A percentile compares a stretch with the other conserved stretches of the same genome.
These are phyloP conservation scores for Astrephomene gubernaculifera DNA, from an alignment of 139 green algal species.

Conservation along the genomic window DNA sequence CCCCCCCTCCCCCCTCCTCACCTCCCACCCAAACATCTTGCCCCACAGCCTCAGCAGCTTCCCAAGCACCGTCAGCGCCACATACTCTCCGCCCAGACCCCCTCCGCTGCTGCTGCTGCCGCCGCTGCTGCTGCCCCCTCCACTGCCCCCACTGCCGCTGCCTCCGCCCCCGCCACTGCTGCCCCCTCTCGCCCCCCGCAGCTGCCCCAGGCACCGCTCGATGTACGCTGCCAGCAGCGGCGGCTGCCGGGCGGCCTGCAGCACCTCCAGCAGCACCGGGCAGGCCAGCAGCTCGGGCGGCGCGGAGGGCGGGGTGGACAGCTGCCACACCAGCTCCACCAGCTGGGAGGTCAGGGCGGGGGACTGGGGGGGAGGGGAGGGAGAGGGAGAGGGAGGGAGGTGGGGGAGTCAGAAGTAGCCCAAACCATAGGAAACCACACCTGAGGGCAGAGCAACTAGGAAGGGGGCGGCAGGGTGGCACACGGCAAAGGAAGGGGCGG, in stretches of 20 bases:
- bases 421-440: too few species aligned
- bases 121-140: too few species aligned
- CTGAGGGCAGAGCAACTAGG: too few species aligned
- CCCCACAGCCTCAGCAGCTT: slow-evolving; percentile 48
- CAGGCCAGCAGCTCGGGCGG: slow-evolving; percentile 53
- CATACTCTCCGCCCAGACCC: slow-evolving; percentile 27
- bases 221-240: slow-evolving; percentile 31
- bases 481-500: too few species aligned
- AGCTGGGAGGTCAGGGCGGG: slow-evolving; percentile 47
- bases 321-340: slow-evolving; percentile 66
- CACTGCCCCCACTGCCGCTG: too few species aligned
- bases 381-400: neutral
- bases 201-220: slow-evolving; percentile 42
- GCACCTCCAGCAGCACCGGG: slow-evolving; percentile 45
- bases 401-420: too few species aligned
- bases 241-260: slow-evolving; percentile 45
- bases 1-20: neutral
- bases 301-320: slow-evolving; percentile 61
- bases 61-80: slow-evolving; percentile 52
- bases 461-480: too few species aligned
- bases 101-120: too few species aligned
- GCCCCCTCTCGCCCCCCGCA: slow-evolving; percentile 5
- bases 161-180: too few species aligned
- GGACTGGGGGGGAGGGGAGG: neutral
- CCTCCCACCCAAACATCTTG: slow-evolving; percentile 36